Conservation (phyloP, 768 basidiomycete species). For the Leccinum subgranulosum region DNA sequence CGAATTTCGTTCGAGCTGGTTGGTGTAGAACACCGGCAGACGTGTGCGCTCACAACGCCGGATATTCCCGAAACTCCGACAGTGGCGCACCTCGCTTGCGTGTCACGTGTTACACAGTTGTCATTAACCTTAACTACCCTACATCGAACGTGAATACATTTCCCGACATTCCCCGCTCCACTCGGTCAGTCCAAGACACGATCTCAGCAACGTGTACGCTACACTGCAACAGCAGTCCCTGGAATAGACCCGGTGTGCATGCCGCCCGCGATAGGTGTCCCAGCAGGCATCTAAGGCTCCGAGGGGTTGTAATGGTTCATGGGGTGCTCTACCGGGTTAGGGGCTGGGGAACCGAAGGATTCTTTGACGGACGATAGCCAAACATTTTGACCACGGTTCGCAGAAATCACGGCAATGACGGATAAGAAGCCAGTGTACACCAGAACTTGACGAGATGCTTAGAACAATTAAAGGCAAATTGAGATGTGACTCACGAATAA, state of each 20-base stretch:
- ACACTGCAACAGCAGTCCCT: not conserved
- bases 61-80: conserved; percentile 32
- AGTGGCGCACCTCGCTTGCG: conserved; percentile 10
- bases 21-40: conserved; percentile 3
- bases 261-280: not conserved
- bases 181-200: not conserved
- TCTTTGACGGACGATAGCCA: conserved; percentile 36
- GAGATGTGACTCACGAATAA: conserved; percentile 25
- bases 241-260: not conserved
- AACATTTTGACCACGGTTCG: conserved; percentile 25
- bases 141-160: not conserved
- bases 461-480: not conserved
- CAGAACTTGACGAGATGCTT: conserved; percentile 26
- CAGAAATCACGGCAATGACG: conserved; percentile 25
- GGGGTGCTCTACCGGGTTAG: conserved; percentile 7
- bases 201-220: not conserved
- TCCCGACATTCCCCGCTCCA: not conserved
- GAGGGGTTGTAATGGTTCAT: conserved; percentile 16
- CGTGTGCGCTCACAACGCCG: conserved; percentile 18
- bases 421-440: conserved; percentile 28
- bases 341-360: conserved; percentile 14
- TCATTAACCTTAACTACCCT: not conserved
- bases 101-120: not conserved
- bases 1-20: conserved; percentile 14
- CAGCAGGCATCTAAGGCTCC: not conserved